A percentile compares a stretch with the other conserved stretches of the same genome.
Evolutionary conservation across 345 rosid species (phyloP).

Genomic region (Hevea brasiliensis): DNA sequence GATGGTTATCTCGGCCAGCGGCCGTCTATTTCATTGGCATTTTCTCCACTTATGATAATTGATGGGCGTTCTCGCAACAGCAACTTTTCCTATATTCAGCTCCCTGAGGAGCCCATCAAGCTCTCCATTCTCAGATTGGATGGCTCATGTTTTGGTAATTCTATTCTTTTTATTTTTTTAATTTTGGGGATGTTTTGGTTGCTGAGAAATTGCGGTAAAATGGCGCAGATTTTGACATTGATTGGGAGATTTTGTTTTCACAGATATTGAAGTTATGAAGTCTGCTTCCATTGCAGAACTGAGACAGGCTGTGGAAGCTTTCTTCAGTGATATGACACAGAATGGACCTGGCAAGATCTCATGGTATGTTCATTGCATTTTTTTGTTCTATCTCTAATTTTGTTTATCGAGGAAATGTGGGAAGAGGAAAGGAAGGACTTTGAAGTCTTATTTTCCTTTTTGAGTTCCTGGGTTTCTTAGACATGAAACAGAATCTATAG

Average conservation of each 20-base stretch:
- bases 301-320: slow-evolving; percentile 76
- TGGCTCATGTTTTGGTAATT: slow-evolving; percentile 73
- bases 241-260: slow-evolving; percentile 5
- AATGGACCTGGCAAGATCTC: slow-evolving; percentile 69
- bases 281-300: slow-evolving; percentile 65
- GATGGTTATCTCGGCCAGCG: background rate
- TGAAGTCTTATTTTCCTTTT: background rate
- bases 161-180: background rate
- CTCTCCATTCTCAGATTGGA: slow-evolving; percentile 83
- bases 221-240: background rate
- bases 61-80: slow-evolving; percentile 39
- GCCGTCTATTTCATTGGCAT: slow-evolving; percentile 25
- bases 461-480: background rate
- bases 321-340: slow-evolving; percentile 58
- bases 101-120: slow-evolving; percentile 69
- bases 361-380: slow-evolving; percentile 42
- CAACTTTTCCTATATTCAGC: slow-evolving; percentile 49
- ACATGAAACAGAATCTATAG: background rate
- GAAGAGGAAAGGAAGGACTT: background rate
- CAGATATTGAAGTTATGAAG: slow-evolving; percentile 62
- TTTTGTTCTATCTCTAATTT: background rate
- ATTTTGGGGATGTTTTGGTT: background rate
- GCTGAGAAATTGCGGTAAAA: background rate
- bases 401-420: background rate
- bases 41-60: slow-evolving; percentile 37